These are phyloP conservation scores for Stenocarpella maydis DNA, from an alignment of 2,329 filamentous ascomycete species.

Conservation along the genomic window DNA sequence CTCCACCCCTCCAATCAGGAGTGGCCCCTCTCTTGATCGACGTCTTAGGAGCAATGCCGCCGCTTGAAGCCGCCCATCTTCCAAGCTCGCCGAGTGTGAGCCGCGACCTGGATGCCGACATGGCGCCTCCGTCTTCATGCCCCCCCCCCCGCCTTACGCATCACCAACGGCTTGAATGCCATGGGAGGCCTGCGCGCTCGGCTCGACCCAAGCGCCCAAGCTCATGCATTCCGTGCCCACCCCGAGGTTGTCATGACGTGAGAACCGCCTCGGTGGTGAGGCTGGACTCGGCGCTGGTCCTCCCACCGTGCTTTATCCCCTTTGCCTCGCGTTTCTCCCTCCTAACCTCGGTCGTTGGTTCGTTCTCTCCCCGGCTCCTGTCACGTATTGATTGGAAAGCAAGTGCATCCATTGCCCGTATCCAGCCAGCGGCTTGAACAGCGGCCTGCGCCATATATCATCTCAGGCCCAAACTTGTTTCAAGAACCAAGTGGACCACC, in stretches of 20 bases:
- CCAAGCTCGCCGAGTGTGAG: conserved; percentile 10
- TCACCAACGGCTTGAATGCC: neutral
- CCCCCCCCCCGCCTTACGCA: neutral
- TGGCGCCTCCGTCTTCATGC: conserved; percentile 27
- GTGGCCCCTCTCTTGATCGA: neutral
- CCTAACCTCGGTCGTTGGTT: neutral
- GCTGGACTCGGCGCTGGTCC: neutral
- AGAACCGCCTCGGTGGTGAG: neutral
- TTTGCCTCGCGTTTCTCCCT: conserved; percentile 16
- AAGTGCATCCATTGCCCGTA: conserved; percentile 13
- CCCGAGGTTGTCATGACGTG: conserved; percentile 7
- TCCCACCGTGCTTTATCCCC: neutral
- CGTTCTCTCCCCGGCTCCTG: neutral
- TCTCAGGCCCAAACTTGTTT: neutral
- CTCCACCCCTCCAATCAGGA: conserved; percentile 23
- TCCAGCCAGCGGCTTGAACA: conserved; percentile 5
- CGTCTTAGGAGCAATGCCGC: conserved; percentile 28
- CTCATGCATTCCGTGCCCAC: conserved; percentile 27
- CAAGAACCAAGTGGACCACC: neutral
- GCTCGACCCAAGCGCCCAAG: conserved; percentile 13
- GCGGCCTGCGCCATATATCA: neutral
- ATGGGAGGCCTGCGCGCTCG: conserved; percentile 27
- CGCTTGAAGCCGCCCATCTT: conserved; percentile 28
- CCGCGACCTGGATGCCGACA: conserved; percentile 1
- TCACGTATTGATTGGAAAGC: conserved; percentile 13